Conservation (phyloP, 1,284 basidiomycete species). For the Naganishia cerealis region DNA sequence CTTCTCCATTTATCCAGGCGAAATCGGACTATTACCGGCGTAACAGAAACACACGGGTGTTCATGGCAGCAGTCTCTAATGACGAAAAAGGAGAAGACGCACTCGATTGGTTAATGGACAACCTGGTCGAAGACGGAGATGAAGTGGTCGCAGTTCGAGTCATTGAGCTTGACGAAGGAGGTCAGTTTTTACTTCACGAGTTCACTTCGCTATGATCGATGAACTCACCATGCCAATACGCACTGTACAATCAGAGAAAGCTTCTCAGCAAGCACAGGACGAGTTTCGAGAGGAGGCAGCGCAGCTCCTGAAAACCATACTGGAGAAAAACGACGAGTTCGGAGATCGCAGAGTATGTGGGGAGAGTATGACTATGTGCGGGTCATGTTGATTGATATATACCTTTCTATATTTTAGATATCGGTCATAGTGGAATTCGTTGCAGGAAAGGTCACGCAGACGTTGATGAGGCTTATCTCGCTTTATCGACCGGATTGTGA, state of each 20-base stretch:
- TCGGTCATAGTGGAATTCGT: conserved; percentile 93
- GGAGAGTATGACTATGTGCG: not conserved
- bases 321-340: conserved; percentile 76
- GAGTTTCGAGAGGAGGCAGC: conserved; percentile 83
- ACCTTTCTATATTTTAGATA: conserved; percentile 58
- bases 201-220: not conserved
- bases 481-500: conserved; percentile 86
- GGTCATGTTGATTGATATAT: conserved; percentile 25
- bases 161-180: conserved; percentile 75
- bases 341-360: conserved; percentile 68
- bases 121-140: conserved; percentile 85
- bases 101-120: conserved; percentile 83
- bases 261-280: conserved; percentile 63
- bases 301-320: conserved; percentile 74
- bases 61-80: conserved; percentile 82
- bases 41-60: conserved; percentile 78
- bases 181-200: conserved; percentile 53
- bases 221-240: conserved; percentile 10
- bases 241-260: conserved; percentile 61
- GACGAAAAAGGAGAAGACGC: conserved; percentile 84
- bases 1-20: conserved; percentile 60
- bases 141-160: conserved; percentile 90
- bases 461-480: conserved; percentile 87
- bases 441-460: conserved; percentile 82
- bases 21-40: conserved; percentile 80